Base-by-base conservation (phyloP, 495 filamentous ascomycete species). In the Jackrogersella minutella region DNA sequence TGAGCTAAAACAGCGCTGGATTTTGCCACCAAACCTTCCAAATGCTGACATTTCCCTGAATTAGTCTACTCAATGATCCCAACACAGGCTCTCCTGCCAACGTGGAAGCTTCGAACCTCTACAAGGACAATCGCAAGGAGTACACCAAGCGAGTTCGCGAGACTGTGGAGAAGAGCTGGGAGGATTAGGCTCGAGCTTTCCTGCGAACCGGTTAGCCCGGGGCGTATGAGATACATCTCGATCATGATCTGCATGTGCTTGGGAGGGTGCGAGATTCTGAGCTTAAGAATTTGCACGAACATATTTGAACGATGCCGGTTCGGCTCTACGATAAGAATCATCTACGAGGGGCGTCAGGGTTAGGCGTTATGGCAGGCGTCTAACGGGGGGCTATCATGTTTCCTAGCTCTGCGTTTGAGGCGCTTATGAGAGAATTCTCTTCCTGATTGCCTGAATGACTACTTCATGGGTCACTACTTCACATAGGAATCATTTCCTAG, bases 111-210 rank as follows among this genome's bases (percentile, higher is more conserved):
- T 97, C 93, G 16, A 99, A 97, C 77, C 87, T 99, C 1, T 99
- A 97, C 85, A 98, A 98, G 73, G 95, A 99, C 72, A 98, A 98
- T 74, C 87, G 93, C 63, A 89, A 93, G 71, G 95, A 99, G 76
- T 99, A 99, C 71, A 89, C 88, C 10, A 99, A 99, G 81, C 86
- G 94, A 17, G 95, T 99, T 16, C 84, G 92, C 40, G 95, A 98
- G 79, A 97, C 94, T 0, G 96, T 99, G 14, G 96, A 99, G 84
- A 97, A 97, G 84, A 97, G 93, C 79, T 98, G 95, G 95, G 94
- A 98, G 52, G 94, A 95, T 66, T 94, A 82, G 50, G 31, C 16
- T 34, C 11, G 31, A 30, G 1, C 16, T 47, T 39, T 24, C 49
- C 2, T 7, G 13, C 0, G 22, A 19, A 36, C 5, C 19, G 22